Evolutionary conservation across 768 basidiomycete genomes (phyloP).

Genomic region (Leccinellum luteum): DNA sequence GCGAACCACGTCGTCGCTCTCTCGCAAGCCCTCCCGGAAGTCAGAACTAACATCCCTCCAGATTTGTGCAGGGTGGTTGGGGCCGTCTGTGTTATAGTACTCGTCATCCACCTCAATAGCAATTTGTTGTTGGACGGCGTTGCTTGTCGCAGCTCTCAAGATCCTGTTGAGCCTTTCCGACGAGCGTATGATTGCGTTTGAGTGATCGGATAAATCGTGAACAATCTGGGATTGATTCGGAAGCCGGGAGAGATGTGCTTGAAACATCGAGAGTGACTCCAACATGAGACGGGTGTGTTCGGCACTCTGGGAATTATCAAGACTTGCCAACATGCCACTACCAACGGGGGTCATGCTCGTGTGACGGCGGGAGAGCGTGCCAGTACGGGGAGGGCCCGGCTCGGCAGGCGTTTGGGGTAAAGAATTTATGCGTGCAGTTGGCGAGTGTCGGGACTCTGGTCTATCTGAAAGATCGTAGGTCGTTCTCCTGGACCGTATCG

Average conservation of each 20-base stretch:
- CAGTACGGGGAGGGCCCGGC: slow-evolving; percentile 11
- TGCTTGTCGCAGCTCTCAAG: slow-evolving; percentile 51
- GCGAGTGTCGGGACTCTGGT: slow-evolving; percentile 16
- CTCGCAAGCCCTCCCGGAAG: slow-evolving; percentile 65
- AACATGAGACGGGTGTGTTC: slow-evolving; percentile 73
- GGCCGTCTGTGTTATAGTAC: slow-evolving; percentile 18
- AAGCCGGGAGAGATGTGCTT: slow-evolving; percentile 58
- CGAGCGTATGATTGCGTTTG: slow-evolving; percentile 60
- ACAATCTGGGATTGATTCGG: slow-evolving; percentile 44
- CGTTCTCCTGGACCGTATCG: slow-evolving; percentile 21
- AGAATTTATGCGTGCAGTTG: slow-evolving; percentile 6
- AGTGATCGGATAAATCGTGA: slow-evolving; percentile 57
- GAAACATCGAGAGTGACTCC: slow-evolving; percentile 69
- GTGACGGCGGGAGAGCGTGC: slow-evolving; percentile 11
- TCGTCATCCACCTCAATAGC: slow-evolving; percentile 67
- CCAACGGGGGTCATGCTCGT: slow-evolving; percentile 18
- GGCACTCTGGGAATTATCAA: slow-evolving; percentile 25
- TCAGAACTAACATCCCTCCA: slow-evolving; percentile 72
- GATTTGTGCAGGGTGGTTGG: slow-evolving; percentile 47
- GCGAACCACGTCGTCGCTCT: slow-evolving; percentile 77
- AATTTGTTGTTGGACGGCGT: slow-evolving; percentile 71
- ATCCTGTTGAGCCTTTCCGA: slow-evolving; percentile 67
- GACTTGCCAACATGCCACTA: slow-evolving; percentile 10
- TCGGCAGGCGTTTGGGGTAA: slow-evolving; percentile 20
- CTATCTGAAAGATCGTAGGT: slow-evolving; percentile 27